A percentile compares a stretch with the other conserved stretches of the same genome.
Evolutionary conservation across 129 eudicot species (phyloP).

Genomic region (Rutidosis leptorrhynchoides): DNA sequence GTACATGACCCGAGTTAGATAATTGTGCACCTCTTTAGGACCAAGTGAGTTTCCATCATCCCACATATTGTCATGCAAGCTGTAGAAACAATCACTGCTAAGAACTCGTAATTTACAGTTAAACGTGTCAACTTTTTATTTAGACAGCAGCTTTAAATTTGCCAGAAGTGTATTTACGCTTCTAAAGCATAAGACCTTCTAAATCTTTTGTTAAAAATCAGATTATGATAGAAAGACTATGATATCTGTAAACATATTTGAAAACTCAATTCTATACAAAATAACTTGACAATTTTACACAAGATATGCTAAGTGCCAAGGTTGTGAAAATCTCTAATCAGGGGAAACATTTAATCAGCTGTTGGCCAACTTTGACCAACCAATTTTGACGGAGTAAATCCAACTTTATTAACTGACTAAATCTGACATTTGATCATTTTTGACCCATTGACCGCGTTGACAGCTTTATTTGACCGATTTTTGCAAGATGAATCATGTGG

Average conservation of each 20-base stretch:
- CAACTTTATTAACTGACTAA: too few species aligned
- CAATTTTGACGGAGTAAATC: too few species aligned
- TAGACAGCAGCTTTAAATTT: too few species aligned
- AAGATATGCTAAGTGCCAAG: background rate
- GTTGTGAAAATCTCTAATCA: too few species aligned
- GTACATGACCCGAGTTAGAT: conserved; percentile 78
- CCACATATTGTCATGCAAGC: conserved; percentile 83
- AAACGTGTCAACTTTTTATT: background rate
- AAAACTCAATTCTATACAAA: too few species aligned
- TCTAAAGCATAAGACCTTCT: background rate
- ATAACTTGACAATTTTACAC: background rate
- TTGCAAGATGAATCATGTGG: too few species aligned
- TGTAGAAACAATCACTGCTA: conserved; percentile 19
- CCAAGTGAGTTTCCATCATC: conserved; percentile 93
- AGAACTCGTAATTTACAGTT: background rate
- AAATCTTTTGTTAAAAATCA: too few species aligned
- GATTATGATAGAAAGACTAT: background rate
- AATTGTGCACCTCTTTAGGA: conserved; percentile 90
- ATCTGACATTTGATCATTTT: too few species aligned
- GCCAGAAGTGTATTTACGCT: background rate
- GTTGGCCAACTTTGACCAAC: too few species aligned
- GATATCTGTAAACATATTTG: background rate
- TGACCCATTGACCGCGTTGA: too few species aligned
- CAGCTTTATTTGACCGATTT: too few species aligned
- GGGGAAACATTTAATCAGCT: too few species aligned